Base-by-base conservation (phyloP, 805 yeast genomes). In the Zygoascus bituminiphila region DNA sequence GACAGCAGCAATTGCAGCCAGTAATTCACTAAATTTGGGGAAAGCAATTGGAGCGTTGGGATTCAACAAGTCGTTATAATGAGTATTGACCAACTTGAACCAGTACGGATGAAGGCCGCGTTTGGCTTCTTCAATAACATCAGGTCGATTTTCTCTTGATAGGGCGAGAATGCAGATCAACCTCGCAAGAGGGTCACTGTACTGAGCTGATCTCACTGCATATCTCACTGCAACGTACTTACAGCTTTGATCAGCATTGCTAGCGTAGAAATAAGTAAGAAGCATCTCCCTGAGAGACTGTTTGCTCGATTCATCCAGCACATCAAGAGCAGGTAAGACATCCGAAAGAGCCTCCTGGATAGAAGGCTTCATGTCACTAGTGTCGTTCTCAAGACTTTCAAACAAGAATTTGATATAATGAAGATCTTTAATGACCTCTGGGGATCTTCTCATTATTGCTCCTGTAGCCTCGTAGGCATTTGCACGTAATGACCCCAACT, bases 21-120 rank as follows among this genome's bases (percentile, higher is more conserved):
- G 43, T 36, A 77, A 48, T 1, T 65, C 65, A 1, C 57, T 48
- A 53, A 84, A 82, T 0, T 60, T 48, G 0, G 96, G 95, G 52
- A 87, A 81, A 15, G 57, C 54, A 1, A 71, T n/a, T 4, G 26
- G 19, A 4, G 17, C 45, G 14, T 29, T 33, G 7, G 39, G 14
- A n/a, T 21, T 24, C 12, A 22, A 20, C 20, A 33, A 5, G 6
- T 57, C 54, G 9, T 54, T 54, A 0, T 78, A 35, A 25, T 24
- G 50, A 0, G 82, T 69, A 45, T 68, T 74, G 29, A 71, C 64
- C 2, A 82, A 65, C 42, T 74, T 75, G 60, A 80, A 84, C 87
- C 89, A 83, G 62, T 84, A 77, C 0, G 96, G 96, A 62, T 88
- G 81, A 24, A 91, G 66, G 0, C 97, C 97, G 53, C 78, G 79